phyloP scores from a whole-genome alignment of 495 filamentous ascomycete species.

The Schizothecium vesticola region DNA sequence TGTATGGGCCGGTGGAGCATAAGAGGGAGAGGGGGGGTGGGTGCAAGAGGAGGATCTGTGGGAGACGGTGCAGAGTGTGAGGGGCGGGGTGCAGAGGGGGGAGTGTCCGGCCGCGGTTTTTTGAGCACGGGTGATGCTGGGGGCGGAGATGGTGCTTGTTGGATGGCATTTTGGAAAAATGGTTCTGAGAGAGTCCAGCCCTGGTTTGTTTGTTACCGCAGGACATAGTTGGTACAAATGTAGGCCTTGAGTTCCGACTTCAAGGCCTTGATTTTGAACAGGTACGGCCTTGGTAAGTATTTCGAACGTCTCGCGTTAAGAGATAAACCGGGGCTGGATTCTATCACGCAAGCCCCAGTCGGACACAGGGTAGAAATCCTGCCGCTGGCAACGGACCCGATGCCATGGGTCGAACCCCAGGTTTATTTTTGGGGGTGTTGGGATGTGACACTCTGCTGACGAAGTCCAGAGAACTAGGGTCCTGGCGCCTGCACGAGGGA shows the following conservation, averaged over 20 bases:
- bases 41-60: neutral
- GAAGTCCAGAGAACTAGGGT: no score
- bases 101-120: neutral
- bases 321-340: no score
- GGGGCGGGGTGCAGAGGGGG: neutral
- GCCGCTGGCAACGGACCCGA: neutral
- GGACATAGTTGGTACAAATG: no score
- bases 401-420: neutral
- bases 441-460: neutral
- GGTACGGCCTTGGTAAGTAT: no score
- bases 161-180: no score
- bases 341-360: neutral
- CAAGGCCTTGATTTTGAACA: no score
- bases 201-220: no score
- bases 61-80: neutral
- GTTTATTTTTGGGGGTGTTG: neutral
- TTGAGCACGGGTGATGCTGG: neutral
- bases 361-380: neutral
- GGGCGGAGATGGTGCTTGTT: neutral
- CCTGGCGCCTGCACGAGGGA: neutral
- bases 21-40: neutral
- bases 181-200: no score
- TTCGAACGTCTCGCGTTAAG: no score
- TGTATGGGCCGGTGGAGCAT: conserved; percentile 23
- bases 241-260: no score